A percentile compares a stretch with the other conserved stretches of the same genome.
phyloP scores from a whole-genome alignment of 768 basidiomycete species.

The Chalciporus pseudorubinellus region DNA sequence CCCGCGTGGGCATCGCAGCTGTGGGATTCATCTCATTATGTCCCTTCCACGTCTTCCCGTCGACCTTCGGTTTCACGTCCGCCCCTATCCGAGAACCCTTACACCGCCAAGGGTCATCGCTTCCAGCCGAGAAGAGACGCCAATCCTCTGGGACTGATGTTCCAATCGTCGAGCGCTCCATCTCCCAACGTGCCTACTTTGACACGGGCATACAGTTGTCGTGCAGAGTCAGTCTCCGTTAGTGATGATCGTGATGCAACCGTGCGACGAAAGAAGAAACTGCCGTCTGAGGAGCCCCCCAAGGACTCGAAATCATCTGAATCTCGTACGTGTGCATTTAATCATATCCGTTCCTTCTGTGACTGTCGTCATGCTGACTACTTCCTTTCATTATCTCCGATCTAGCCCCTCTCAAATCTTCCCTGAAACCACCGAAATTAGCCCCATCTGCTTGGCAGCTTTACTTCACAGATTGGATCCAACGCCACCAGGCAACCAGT shows the following conservation, averaged over 20 bases:
- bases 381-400: slow-evolving; percentile 24
- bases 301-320: slow-evolving; percentile 44
- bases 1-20: slow-evolving; percentile 69
- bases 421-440: slow-evolving; percentile 83
- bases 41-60: slow-evolving; percentile 43
- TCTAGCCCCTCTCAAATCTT: slow-evolving; percentile 68
- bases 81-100: slow-evolving; percentile 42
- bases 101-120: slow-evolving; percentile 39
- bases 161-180: slow-evolving; percentile 74
- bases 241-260: slow-evolving; percentile 70
- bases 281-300: slow-evolving; percentile 28
- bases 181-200: slow-evolving; percentile 48
- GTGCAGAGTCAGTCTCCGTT: slow-evolving; percentile 62
- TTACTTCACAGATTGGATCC: slow-evolving; percentile 95
- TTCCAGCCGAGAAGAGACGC: slow-evolving; percentile 40
- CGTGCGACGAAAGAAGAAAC: slow-evolving; percentile 58
- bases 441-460: slow-evolving; percentile 96
- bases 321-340: slow-evolving; percentile 42
- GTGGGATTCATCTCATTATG: slow-evolving; percentile 52
- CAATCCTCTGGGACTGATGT: slow-evolving; percentile 50
- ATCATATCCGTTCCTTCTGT: slow-evolving; percentile 30
- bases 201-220: slow-evolving; percentile 60
- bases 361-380: slow-evolving; percentile 30
- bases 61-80: slow-evolving; percentile 49
- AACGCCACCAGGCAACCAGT: slow-evolving; percentile 75